Evolutionary conservation across 106 monocot species (phyloP).

Genomic region (Platanthera guangdongensis): DNA sequence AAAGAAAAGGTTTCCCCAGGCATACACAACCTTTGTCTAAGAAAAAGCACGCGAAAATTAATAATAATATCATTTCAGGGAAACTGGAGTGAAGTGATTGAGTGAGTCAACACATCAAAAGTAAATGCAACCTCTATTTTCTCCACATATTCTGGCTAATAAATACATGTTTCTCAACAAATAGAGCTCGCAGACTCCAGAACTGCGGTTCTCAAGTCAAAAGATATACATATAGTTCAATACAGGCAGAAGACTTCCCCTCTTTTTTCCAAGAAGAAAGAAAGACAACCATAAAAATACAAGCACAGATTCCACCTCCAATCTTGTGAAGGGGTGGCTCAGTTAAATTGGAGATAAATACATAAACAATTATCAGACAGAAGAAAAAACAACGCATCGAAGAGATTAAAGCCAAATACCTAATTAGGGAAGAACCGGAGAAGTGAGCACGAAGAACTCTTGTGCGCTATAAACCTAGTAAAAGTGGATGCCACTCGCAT

Average conservation of each 20-base stretch:
- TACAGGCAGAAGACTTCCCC: not conserved
- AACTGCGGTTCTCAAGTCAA: not conserved
- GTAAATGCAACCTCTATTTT: not conserved
- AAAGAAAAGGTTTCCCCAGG: not conserved
- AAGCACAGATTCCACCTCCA: not conserved
- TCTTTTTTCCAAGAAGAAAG: not conserved
- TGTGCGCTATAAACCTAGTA: constrained; percentile 12
- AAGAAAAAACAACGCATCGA: not conserved
- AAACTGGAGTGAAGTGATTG: not conserved
- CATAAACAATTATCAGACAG: not conserved
- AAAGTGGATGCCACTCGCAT: constrained; percentile 30
- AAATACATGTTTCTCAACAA: not conserved
- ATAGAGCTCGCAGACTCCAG: not conserved
- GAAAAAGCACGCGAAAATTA: not conserved
- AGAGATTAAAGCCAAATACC: not conserved
- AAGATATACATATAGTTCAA: not conserved
- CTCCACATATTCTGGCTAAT: not conserved
- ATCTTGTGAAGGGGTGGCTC: not conserved
- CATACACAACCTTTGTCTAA: not conserved
- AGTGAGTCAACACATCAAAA: not conserved
- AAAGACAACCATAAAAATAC: not conserved
- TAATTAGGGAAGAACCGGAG: not conserved
- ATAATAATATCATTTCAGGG: not conserved
- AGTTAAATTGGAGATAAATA: not conserved
- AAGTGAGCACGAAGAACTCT: not conserved